Evolutionary conservation across 495 filamentous ascomycete species (phyloP), one percentile per base, ranked within the genome.

Genomic region (Beverwykella pulmonaria): DNA sequence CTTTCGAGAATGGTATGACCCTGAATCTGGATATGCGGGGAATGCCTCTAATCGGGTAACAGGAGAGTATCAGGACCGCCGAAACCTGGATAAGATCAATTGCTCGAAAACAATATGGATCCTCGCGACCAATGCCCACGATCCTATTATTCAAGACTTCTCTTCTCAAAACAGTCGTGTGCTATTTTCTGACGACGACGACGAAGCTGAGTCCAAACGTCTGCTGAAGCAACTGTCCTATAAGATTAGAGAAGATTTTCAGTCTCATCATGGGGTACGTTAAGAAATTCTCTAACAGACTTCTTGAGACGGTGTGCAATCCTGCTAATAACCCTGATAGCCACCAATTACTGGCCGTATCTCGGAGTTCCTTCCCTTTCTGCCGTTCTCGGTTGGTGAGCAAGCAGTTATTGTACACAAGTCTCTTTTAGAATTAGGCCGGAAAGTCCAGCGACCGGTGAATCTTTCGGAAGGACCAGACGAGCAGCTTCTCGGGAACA

Each of bases 41-140:
- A n/a, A n/a, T n/a, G n/a, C n/a, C n/a, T n/a, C n/a, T n/a, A n/a
- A n/a, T n/a, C n/a, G n/a, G n/a, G n/a, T n/a, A n/a, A n/a, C n/a
- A 73, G 77, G 78, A 4, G 68, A 75, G 52, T 83, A 83, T 54
- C 62, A 74, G n/a, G 83, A 84, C 57, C 81, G 79, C 20, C 81
- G 83, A 17, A 72, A 71, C 20, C 67, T 68, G n/a, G 63, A 72
- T 2, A 71, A 69, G n/a, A 63, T 86, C n/a, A 77, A 86, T 61
- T 86, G 83, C 67, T 77, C 76, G 1, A 82, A 82, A 25, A 82
- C 79, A 0, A 81, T 87, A 12, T 86, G 83, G 85, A 78, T 86
- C 15, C 56, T 87, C 0, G 81, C 83, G 0, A 84, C 83, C 1
- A 85, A 83, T 66, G 75, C 77, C 1, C 70, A 80, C 10, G 79